phyloP scores from a whole-genome alignment of 176 grass and related monocot genomes.

The Paspalum vaginatum region DNA sequence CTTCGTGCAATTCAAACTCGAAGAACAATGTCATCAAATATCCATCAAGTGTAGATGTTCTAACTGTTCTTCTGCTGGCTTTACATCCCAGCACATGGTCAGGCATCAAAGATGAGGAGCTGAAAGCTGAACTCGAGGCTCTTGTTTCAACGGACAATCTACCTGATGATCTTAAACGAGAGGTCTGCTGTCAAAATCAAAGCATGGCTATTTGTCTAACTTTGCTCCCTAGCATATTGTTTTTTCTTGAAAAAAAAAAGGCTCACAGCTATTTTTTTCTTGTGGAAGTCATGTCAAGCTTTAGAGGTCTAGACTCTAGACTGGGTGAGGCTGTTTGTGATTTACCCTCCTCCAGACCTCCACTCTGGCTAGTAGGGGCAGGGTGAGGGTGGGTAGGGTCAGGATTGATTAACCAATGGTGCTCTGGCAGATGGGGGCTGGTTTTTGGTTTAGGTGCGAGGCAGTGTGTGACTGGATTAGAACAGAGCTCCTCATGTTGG shows the following conservation, averaged over 20 bases:
- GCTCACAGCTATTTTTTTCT: neutral
- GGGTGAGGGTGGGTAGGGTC: neutral
- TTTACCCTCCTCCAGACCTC: neutral
- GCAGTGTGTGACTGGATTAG: neutral
- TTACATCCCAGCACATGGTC: conserved; percentile 67
- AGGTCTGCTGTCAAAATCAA: conserved; percentile 47
- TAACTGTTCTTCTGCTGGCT: conserved; percentile 78
- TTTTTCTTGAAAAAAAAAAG: conserved; percentile 1
- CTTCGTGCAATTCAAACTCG: conserved; percentile 40
- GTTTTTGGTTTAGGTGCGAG: neutral
- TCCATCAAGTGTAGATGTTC: conserved; percentile 58
- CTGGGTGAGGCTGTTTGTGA: neutral
- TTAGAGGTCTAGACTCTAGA: conserved; percentile 14
- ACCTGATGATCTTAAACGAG: conserved; percentile 66
- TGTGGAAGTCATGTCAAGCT: conserved; percentile 9
- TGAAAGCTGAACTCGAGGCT: conserved; percentile 71
- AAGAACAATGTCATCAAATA: conserved; percentile 46
- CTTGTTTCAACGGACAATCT: conserved; percentile 65
- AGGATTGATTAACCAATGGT: neutral
- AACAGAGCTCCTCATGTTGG: neutral
- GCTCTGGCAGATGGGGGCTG: neutral
- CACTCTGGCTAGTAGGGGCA: neutral
- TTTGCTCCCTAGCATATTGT: conserved; percentile 18
- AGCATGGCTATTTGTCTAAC: conserved; percentile 34
- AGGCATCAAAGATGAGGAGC: conserved; percentile 49